Evolutionary conservation across 371 early-diverging fungal genomes (phyloP).

Genomic region (Mucor circinelloides): DNA sequence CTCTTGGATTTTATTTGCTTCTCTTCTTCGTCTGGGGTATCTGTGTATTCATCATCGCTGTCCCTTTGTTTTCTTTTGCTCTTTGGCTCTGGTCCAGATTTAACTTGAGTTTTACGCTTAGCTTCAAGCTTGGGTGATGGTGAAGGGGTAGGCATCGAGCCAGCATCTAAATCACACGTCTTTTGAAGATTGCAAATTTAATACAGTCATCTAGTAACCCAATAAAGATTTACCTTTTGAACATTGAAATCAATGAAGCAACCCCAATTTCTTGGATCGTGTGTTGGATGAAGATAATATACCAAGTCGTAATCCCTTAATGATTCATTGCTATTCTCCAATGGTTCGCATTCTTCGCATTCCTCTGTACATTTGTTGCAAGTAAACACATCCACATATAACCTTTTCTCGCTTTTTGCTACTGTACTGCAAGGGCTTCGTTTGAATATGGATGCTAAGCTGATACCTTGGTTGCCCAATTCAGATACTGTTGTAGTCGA

Average conservation of each 20-base stretch:
- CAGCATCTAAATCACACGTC: not conserved
- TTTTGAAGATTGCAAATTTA: not conserved
- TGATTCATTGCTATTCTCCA: not conserved
- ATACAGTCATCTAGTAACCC: not conserved
- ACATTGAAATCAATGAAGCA: constrained; percentile 21
- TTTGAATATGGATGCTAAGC: constrained; percentile 20
- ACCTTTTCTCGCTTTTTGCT: not conserved
- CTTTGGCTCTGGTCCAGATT: no score
- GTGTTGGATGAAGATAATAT: constrained; percentile 19
- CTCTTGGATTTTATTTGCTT: not conserved
- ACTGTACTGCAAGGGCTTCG: not conserved
- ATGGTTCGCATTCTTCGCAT: constrained; percentile 9
- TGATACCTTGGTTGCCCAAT: constrained; percentile 7
- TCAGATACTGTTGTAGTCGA: not conserved
- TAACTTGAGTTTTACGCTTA: not conserved
- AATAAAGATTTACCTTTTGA: constrained; percentile 5
- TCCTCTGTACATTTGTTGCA: constrained; percentile 16
- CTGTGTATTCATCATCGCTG: not conserved
- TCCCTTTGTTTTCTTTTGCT: not conserved
- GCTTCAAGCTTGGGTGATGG: not conserved
- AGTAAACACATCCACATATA: constrained; percentile 9
- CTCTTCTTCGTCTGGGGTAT: not conserved
- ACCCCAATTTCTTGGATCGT: constrained; percentile 27
- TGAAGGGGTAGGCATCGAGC: not conserved
- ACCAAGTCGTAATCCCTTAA: constrained; percentile 5